Evolutionary conservation across 139 green algal species (phyloP), one percentile per base, ranked within the genome.

Genomic region (Closterium sp.): DNA sequence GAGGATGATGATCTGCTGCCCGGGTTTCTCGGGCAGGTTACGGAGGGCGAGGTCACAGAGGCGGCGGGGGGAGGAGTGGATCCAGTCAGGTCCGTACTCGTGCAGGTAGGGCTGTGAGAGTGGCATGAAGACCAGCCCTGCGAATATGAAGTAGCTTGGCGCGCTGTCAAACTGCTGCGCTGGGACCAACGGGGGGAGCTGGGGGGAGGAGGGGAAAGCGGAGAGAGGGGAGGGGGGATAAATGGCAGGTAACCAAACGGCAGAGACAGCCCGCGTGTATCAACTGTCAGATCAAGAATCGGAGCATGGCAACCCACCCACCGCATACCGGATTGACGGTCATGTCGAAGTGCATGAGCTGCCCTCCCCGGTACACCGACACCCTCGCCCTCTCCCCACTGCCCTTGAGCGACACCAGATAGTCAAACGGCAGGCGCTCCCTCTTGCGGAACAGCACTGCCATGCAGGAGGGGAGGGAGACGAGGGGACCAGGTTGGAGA

Each of bases 101-200:
- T 90, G 90, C 31, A 98, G 92, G 93, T 97, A 97, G 7, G 97
- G 96, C 9, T 97, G 94, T 2, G 92, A 96, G 34, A 97, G 95
- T 30, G 95, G 62, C 85, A 94, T 95, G 95, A 98, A 98, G 1
- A 98, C 97, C n/a, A 98, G 92, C 9, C 97, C 97, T 6, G 95
- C 97, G 4, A 97, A 93, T 0, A 99, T 96, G 86, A 98, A 96
- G 95, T 98, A 99, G 13, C 95, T 97, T 6, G 98, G 98, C 91
- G 96, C 92, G 2, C 89, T 87, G 86, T 96, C 97, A 88, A 96
- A 96, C 38, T 91, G 95, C 91, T 97, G 95, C 32, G 97, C 95
- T 0, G 32, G 97, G 95, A 70, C 45, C 45, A 70, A 19, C 45
- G 45, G 45, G 45, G 45, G 45, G 10, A 70, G 45, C 45, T 70